Evolutionary conservation across 208 protist genomes (phyloP).

Genomic region (Acanthamoeba triangularis): DNA sequence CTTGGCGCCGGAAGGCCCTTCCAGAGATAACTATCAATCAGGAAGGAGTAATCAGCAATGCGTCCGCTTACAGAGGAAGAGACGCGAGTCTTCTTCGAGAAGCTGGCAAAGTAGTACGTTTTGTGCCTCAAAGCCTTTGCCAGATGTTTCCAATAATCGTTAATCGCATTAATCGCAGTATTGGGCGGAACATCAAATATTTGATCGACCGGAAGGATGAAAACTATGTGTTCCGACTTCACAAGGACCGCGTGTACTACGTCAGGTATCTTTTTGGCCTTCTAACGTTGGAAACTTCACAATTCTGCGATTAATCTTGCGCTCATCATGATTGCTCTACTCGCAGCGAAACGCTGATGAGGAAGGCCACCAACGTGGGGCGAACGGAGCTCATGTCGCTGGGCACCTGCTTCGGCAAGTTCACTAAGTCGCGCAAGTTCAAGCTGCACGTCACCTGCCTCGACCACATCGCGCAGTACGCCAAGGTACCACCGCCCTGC

Average conservation of each 20-base stretch:
- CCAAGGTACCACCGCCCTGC: constrained; percentile 80
- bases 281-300: neutral
- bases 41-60: constrained; percentile 81
- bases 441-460: constrained; percentile 93
- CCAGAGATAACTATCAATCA: neutral
- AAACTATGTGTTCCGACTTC: constrained; percentile 93
- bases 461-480: constrained; percentile 94
- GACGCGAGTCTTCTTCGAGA: constrained; percentile 94
- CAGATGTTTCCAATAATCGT: constrained; percentile 19
- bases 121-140: too few species aligned
- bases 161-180: constrained; percentile 78
- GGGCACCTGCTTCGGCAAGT: constrained; percentile 94
- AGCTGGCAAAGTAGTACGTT: constrained; percentile 92
- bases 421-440: constrained; percentile 94
- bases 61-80: constrained; percentile 94
- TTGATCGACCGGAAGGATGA: constrained; percentile 93
- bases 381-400: constrained; percentile 89
- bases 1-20: neutral
- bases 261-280: constrained; percentile 66
- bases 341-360: constrained; percentile 83
- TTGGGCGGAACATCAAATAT: constrained; percentile 93
- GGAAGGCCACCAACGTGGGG: constrained; percentile 85
- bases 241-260: constrained; percentile 95
- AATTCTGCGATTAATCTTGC: neutral
- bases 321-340: neutral